Percentiles rank a stretch among this genome's conserved stretches.
Conservation (phyloP, 2,329 filamentous ascomycete genomes). For the Fusarium xylarioides region DNA sequence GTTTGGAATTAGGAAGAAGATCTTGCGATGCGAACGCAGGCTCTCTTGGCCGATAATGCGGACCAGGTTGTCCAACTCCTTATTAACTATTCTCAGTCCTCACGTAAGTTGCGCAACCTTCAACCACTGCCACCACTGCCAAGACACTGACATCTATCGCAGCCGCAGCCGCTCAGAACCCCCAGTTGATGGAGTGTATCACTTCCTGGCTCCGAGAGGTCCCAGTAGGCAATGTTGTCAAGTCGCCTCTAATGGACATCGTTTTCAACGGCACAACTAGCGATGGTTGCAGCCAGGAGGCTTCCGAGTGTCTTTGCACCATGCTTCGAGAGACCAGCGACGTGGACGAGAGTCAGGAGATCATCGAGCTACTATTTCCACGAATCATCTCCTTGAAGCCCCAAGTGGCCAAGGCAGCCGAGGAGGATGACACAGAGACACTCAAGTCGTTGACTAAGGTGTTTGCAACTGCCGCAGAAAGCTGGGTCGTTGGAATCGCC, state of each 20-base stretch:
- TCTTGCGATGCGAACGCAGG: slow-evolving; percentile 82
- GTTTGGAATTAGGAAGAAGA: slow-evolving; percentile 86
- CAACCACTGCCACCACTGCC: neutral
- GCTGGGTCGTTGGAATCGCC: slow-evolving; percentile 93
- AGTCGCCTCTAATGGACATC: slow-evolving; percentile 83
- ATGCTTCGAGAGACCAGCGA: slow-evolving; percentile 93
- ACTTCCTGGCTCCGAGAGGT: slow-evolving; percentile 97
- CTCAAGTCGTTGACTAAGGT: slow-evolving; percentile 91
- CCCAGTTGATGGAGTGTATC: slow-evolving; percentile 91
- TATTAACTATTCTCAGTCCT: slow-evolving; percentile 90
- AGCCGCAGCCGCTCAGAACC: slow-evolving; percentile 84
- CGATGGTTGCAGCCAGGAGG: slow-evolving; percentile 83
- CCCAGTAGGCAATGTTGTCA: slow-evolving; percentile 81
- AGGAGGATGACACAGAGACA: slow-evolving; percentile 83
- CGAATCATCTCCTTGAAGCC: slow-evolving; percentile 79
- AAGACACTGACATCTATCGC: slow-evolving; percentile 32
- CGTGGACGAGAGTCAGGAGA: slow-evolving; percentile 86
- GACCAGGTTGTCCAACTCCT: slow-evolving; percentile 86
- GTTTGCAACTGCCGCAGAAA: slow-evolving; percentile 91
- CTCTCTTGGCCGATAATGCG: slow-evolving; percentile 91
- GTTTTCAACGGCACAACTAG: slow-evolving; percentile 80
- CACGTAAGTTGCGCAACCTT: slow-evolving; percentile 66
- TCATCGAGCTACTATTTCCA: slow-evolving; percentile 85
- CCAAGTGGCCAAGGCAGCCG: slow-evolving; percentile 77
- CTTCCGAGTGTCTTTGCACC: slow-evolving; percentile 90